A percentile compares a stretch with the other conserved stretches of the same genome.
Conservation (phyloP, 129 eudicot genomes). For the Rutidosis leptorrhynchoides region DNA sequence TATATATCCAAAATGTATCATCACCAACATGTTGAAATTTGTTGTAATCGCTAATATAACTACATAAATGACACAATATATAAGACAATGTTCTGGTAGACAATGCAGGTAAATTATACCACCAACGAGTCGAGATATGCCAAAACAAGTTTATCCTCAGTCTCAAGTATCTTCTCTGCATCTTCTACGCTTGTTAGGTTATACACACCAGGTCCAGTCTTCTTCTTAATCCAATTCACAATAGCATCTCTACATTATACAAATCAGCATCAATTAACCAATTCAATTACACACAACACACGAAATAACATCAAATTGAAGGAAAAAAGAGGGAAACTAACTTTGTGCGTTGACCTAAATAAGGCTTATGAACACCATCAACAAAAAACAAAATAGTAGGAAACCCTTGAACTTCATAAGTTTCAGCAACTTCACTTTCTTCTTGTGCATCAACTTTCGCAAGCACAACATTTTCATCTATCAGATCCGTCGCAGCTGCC, state of each 20-base stretch:
- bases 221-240: conserved; percentile 84
- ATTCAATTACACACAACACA: conserved; percentile 3
- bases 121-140: conserved; percentile 70
- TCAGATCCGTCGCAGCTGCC: conserved; percentile 84
- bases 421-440: conserved; percentile 74
- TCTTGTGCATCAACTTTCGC: conserved; percentile 88
- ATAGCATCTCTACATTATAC: conserved; percentile 62
- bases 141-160: conserved; percentile 67
- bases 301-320: neutral
- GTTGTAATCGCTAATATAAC: neutral
- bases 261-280: conserved; percentile 11
- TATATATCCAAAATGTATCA: neutral
- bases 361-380: conserved; percentile 72
- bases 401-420: conserved; percentile 74
- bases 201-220: conserved; percentile 74
- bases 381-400: conserved; percentile 73
- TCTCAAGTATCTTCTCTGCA: conserved; percentile 63
- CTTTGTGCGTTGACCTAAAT: conserved; percentile 77
- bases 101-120: conserved; percentile 39
- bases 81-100: neutral
- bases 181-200: conserved; percentile 72
- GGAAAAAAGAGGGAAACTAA: conserved; percentile 6
- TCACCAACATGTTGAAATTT: neutral
- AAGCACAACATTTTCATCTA: conserved; percentile 52
- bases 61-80: neutral